These are phyloP conservation scores for Biscogniauxia mediterranea DNA, from an alignment of 2,329 filamentous ascomycete species.

Conservation along the genomic window DNA sequence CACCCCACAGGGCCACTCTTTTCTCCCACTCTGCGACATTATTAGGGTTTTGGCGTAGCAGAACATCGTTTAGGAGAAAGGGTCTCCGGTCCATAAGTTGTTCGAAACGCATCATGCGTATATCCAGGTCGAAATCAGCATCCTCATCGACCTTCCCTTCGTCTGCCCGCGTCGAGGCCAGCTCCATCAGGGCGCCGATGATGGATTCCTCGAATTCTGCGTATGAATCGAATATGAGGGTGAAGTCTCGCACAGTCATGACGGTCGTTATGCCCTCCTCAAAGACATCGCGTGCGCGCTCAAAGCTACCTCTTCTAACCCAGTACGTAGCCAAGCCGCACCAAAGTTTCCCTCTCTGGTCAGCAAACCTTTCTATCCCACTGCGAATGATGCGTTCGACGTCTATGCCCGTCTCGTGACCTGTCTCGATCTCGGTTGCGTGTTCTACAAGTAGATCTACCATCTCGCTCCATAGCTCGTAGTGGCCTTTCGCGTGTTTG, in stretches of 20 bases:
- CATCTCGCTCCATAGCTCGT: slow-evolving; percentile 98
- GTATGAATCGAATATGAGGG: slow-evolving; percentile 93
- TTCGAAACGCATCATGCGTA: slow-evolving; percentile 96
- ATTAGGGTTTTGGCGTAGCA: slow-evolving; percentile 92
- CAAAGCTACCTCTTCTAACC: slow-evolving; percentile 90
- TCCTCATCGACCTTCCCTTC: slow-evolving; percentile 76
- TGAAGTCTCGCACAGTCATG: slow-evolving; percentile 98
- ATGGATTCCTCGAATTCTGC: slow-evolving; percentile 96
- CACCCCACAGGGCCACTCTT: slow-evolving; percentile 89
- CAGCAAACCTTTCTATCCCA: slow-evolving; percentile 84
- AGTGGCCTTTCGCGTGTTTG: slow-evolving; percentile 91
- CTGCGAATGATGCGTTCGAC: slow-evolving; percentile 91
- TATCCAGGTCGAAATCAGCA: slow-evolving; percentile 90
- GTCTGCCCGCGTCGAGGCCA: slow-evolving; percentile 75
- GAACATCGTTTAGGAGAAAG: slow-evolving; percentile 93
- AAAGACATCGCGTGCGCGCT: slow-evolving; percentile 87
- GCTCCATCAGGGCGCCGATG: slow-evolving; percentile 87
- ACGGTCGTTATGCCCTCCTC: slow-evolving; percentile 97
- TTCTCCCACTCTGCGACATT: slow-evolving; percentile 98
- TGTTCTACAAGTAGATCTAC: slow-evolving; percentile 90
- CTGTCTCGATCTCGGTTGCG: slow-evolving; percentile 79
- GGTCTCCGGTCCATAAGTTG: slow-evolving; percentile 96
- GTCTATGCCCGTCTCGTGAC: slow-evolving; percentile 78
- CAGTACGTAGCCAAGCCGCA: slow-evolving; percentile 93
- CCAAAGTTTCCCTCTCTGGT: slow-evolving; percentile 94